Conservation (phyloP, 768 basidiomycete genomes). For the Serpula lacrymans region DNA sequence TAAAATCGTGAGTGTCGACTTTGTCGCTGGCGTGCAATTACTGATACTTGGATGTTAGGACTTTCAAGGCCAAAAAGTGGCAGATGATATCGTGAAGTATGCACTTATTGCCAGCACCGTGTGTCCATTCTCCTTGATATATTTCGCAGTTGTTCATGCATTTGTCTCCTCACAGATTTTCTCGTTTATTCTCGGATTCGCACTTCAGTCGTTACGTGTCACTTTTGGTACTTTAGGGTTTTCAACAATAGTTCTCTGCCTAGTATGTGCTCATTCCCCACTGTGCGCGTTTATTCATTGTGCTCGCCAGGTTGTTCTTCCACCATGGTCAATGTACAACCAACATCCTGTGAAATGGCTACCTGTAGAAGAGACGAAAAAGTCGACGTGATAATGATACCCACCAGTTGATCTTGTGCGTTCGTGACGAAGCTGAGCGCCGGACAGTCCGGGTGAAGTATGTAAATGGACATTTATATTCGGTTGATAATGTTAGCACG, state of each 20-base stretch:
- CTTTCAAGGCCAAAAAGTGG: slow-evolving; percentile 27
- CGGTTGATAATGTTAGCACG: too few species aligned
- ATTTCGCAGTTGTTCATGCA: not conserved
- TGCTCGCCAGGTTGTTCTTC: slow-evolving; percentile 63
- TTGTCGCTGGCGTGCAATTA: not conserved
- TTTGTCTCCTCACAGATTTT: slow-evolving; percentile 19
- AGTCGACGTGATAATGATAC: slow-evolving; percentile 20
- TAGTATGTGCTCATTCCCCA: slow-evolving; percentile 8
- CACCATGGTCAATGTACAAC: slow-evolving; percentile 70
- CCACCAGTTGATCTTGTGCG: slow-evolving; percentile 4
- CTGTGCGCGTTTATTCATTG: not conserved
- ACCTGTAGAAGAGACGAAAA: slow-evolving; percentile 27
- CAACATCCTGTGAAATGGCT: slow-evolving; percentile 62
- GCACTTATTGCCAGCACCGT: slow-evolving; percentile 21
- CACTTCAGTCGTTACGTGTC: slow-evolving; percentile 22
- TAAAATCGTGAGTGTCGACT: slow-evolving; percentile 21
- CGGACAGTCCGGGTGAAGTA: too few species aligned
- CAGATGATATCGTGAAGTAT: slow-evolving; percentile 20
- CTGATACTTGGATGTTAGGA: slow-evolving; percentile 15
- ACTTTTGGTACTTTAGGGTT: slow-evolving; percentile 12
- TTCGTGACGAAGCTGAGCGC: too few species aligned
- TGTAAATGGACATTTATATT: too few species aligned
- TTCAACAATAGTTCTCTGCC: slow-evolving; percentile 10
- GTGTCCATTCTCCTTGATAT: slow-evolving; percentile 3
- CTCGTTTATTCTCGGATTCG: slow-evolving; percentile 27